Percentiles rank a stretch among this genome's conserved stretches.
Evolutionary conservation across 176 grass and related monocot genomes (phyloP).

Genomic region (Aegilops longissima): DNA sequence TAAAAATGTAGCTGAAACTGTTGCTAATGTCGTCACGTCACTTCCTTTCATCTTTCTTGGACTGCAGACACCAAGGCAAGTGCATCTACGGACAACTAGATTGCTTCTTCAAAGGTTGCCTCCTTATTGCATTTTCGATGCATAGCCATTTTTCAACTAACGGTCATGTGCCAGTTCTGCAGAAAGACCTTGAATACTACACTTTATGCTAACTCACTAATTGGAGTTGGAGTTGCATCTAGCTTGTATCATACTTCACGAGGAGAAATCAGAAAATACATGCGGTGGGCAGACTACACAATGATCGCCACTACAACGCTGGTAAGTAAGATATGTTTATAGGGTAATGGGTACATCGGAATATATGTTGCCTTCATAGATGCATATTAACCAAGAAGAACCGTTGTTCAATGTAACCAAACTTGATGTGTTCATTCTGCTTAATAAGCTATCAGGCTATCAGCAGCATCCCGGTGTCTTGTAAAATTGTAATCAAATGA

Average conservation of each 20-base stretch:
- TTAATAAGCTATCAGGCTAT: neutral
- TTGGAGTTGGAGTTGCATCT: constrained; percentile 96
- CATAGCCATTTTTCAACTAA: constrained; percentile 46
- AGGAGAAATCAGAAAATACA: constrained; percentile 77
- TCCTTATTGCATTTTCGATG: constrained; percentile 1
- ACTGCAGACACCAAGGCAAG: constrained; percentile 73
- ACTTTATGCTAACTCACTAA: constrained; percentile 87
- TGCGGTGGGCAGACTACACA: constrained; percentile 94
- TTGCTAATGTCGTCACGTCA: constrained; percentile 92
- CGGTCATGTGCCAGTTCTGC: constrained; percentile 53
- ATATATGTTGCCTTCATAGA: constrained; percentile 9
- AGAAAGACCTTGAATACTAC: constrained; percentile 80
- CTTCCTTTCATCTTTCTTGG: constrained; percentile 90
- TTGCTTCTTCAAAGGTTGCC: neutral
- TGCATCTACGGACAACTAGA: constrained; percentile 6
- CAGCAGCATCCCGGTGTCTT: neutral
- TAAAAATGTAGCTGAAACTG: constrained; percentile 74
- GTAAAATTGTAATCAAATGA: neutral
- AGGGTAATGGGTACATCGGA: neutral
- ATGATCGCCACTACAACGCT: constrained; percentile 91
- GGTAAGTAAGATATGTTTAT: constrained; percentile 48
- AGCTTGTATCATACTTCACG: constrained; percentile 87
- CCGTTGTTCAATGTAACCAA: neutral
- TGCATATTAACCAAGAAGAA: neutral
- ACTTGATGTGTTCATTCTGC: neutral